Conservation (phyloP, 1,284 basidiomycete genomes). For the Wallemia ichthyophaga region DNA sequence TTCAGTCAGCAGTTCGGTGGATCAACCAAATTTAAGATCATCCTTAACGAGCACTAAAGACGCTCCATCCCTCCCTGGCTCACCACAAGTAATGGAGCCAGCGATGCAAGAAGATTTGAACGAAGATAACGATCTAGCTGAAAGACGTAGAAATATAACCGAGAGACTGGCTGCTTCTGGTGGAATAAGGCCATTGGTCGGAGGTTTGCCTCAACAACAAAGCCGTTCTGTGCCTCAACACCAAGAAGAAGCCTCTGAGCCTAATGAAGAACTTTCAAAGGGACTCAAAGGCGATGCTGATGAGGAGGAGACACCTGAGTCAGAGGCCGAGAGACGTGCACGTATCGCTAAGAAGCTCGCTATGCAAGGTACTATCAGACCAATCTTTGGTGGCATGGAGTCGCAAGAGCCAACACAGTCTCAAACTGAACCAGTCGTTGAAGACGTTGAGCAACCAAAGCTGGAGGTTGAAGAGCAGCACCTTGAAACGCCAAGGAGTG, state of each 20-base stretch:
- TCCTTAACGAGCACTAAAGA: background rate
- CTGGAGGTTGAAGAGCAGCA: background rate
- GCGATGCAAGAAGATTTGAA: background rate
- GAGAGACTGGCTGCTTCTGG: background rate
- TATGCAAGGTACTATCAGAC: background rate
- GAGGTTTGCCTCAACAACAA: background rate
- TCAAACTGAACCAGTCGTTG: background rate
- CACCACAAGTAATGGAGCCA: background rate
- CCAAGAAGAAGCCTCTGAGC: background rate
- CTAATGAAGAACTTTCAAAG: background rate
- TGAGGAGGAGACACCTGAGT: background rate
- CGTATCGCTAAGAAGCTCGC: background rate
- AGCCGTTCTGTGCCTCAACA: background rate
- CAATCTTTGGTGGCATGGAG: background rate
- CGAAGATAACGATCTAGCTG: background rate
- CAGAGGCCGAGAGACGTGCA: background rate
- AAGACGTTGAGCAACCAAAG: background rate
- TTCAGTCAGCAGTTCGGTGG: background rate
- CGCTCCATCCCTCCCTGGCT: background rate
- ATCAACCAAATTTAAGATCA: background rate
- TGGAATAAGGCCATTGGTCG: background rate
- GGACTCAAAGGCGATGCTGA: background rate
- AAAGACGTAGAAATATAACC: background rate
- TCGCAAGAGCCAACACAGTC: background rate
- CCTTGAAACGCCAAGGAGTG: background rate